Percentiles rank a stretch among this genome's conserved stretches.
These are phyloP conservation scores for Hypoxylon crocopeplum DNA, from an alignment of 495 filamentous ascomycete species.

Conservation along the genomic window DNA sequence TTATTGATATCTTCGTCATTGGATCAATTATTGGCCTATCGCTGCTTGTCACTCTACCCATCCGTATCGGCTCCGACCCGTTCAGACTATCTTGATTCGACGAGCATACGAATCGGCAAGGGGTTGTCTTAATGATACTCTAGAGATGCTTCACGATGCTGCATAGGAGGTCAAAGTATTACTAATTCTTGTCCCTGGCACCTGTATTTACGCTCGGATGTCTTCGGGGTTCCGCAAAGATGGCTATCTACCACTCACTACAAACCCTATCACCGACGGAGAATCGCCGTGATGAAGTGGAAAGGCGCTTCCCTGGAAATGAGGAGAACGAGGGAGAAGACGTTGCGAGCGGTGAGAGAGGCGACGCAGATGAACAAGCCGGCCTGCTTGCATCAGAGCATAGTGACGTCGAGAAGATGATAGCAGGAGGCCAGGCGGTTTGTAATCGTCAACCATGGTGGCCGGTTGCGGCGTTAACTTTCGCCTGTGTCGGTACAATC, in stretches of 20 bases:
- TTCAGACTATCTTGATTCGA: too few species aligned
- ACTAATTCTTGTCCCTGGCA: neutral
- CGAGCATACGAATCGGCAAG: constrained; percentile 1
- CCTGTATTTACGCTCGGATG: neutral
- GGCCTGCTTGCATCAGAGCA: constrained; percentile 6
- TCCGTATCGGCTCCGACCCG: too few species aligned
- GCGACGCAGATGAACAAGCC: neutral
- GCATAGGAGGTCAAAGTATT: neutral
- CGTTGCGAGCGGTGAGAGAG: neutral
- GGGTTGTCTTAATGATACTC: constrained; percentile 1
- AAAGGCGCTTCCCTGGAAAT: neutral
- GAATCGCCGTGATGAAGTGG: constrained; percentile 4
- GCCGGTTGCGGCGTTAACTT: neutral
- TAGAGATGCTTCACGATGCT: constrained; percentile 1
- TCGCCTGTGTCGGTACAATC: constrained; percentile 22
- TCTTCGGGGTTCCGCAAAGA: constrained; percentile 13
- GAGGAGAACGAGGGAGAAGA: neutral
- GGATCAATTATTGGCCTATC: constrained; percentile 10
- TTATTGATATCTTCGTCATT: neutral
- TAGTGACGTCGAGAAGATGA: neutral
- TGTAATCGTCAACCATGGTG: constrained; percentile 10
- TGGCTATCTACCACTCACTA: constrained; percentile 7
- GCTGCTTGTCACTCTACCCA: constrained; percentile 2
- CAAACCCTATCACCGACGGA: constrained; percentile 23
- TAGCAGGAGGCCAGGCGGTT: neutral